Conservation (phyloP, 2,329 filamentous ascomycete genomes). For the Tolypocladium capitatum region DNA sequence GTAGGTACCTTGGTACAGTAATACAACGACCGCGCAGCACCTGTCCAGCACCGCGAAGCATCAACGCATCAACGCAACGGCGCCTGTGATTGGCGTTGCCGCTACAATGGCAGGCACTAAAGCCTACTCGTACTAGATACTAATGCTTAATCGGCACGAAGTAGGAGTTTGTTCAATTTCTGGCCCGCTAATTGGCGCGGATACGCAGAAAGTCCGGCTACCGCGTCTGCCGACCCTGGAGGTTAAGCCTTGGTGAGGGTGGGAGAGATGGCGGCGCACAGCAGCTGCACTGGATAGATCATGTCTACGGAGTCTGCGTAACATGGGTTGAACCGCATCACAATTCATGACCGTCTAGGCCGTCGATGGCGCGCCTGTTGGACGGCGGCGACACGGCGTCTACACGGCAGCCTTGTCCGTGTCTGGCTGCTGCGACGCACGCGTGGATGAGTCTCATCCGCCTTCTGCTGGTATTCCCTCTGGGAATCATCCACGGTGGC, state of each 20-base stretch:
- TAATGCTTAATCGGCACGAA: constrained; percentile 18
- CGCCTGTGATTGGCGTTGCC: not conserved
- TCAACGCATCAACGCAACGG: too few species aligned
- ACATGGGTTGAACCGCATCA: not conserved
- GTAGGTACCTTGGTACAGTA: not conserved
- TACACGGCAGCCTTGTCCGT: not conserved
- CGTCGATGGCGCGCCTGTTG: not conserved
- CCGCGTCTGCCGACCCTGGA: constrained; percentile 8
- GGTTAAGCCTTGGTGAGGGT: not conserved
- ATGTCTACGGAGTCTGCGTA: not conserved
- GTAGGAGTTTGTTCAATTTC: constrained; percentile 6
- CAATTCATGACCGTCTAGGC: not conserved
- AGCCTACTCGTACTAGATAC: too few species aligned
- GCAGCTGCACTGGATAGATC: not conserved
- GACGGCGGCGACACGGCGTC: not conserved
- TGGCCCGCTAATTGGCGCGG: constrained; percentile 14
- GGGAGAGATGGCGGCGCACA: not conserved
- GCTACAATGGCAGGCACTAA: constrained; percentile 11
- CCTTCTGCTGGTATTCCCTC: not conserved
- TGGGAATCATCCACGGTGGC: not conserved
- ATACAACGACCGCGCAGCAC: not conserved
- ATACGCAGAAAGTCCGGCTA: constrained; percentile 14
- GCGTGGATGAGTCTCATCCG: not conserved
- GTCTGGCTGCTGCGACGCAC: not conserved
- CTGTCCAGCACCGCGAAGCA: not conserved